These are phyloP conservation scores for Nemania serpens DNA, from an alignment of 2,329 filamentous ascomycete species.

Conservation along the genomic window DNA sequence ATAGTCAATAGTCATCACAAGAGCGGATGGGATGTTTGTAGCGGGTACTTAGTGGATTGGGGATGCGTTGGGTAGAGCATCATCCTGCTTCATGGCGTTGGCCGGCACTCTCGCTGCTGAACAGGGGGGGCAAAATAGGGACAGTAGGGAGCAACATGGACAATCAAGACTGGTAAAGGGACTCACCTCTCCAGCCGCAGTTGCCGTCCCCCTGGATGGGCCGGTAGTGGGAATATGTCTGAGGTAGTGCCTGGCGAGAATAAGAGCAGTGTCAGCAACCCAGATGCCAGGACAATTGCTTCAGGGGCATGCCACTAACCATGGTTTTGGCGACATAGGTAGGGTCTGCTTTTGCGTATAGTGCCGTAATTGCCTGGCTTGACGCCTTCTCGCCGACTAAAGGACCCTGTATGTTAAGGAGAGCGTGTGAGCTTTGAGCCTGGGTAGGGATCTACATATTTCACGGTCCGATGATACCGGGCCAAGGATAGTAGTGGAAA, in stretches of 20 bases:
- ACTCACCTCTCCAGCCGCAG: slow-evolving; percentile 95
- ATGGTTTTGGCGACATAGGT: slow-evolving; percentile 85
- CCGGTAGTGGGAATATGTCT: slow-evolving; percentile 86
- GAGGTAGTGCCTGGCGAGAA: slow-evolving; percentile 69
- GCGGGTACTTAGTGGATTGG: slow-evolving; percentile 18
- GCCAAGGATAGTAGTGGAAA: background rate
- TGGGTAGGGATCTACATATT: background rate
- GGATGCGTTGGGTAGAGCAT: slow-evolving; percentile 20
- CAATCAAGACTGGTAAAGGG: slow-evolving; percentile 7
- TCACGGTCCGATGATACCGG: background rate
- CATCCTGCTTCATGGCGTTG: slow-evolving; percentile 14
- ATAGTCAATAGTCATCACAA: background rate
- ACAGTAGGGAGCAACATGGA: background rate
- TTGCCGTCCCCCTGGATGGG: slow-evolving; percentile 91
- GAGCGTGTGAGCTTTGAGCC: slow-evolving; percentile 31
- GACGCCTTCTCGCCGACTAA: slow-evolving; percentile 79
- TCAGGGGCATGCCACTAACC: slow-evolving; percentile 56
- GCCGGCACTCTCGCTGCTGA: background rate
- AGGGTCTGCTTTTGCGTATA: slow-evolving; percentile 88
- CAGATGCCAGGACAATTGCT: background rate
- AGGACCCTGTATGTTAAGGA: slow-evolving; percentile 66
- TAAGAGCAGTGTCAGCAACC: slow-evolving; percentile 27
- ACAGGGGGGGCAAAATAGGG: background rate
- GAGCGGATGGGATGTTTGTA: slow-evolving; percentile 15
- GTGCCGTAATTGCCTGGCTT: slow-evolving; percentile 76